These are phyloP conservation scores for Rosa multiflora DNA, from an alignment of 306 rosid species.

Conservation along the genomic window DNA sequence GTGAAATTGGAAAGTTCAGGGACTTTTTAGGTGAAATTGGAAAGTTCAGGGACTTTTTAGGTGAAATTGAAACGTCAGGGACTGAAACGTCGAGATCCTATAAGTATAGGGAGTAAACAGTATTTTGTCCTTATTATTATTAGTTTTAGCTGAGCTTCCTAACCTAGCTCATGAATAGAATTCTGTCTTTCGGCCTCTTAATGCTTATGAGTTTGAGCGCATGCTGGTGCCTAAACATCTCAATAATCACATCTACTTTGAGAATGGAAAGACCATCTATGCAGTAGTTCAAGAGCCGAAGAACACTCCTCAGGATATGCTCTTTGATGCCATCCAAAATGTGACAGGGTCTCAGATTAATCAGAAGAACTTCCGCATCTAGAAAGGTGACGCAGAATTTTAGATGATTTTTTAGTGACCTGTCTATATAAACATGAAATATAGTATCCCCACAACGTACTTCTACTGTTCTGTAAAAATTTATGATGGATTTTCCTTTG, in stretches of 20 bases:
- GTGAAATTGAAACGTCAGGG: too few species aligned
- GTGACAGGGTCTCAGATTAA: conserved; percentile 80
- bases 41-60: too few species aligned
- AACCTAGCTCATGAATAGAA: conserved; percentile 31
- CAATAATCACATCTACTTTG: conserved; percentile 88
- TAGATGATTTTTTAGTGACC: conserved; percentile 14
- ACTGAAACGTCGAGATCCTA: too few species aligned
- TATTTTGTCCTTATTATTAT: background rate
- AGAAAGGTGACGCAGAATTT: conserved; percentile 67
- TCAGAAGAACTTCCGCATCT: conserved; percentile 70
- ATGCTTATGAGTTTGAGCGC: conserved; percentile 95
- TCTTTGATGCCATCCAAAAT: conserved; percentile 78
- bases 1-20: too few species aligned
- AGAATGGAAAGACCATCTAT: conserved; percentile 91
- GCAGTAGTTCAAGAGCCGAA: conserved; percentile 94
- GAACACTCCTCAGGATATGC: conserved; percentile 80
- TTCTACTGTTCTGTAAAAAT: conserved; percentile 13
- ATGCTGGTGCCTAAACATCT: conserved; percentile 93
- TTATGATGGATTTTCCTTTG: conserved; percentile 16
- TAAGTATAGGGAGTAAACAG: too few species aligned
- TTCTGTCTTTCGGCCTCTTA: conserved; percentile 64
- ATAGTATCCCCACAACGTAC: background rate
- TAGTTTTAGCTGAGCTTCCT: conserved; percentile 15
- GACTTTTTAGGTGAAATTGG: too few species aligned
- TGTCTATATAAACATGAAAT: conserved; percentile 14